phyloP scores from a whole-genome alignment of 2,329 filamentous ascomycete genomes.

The Keithomyces neogunnii region DNA sequence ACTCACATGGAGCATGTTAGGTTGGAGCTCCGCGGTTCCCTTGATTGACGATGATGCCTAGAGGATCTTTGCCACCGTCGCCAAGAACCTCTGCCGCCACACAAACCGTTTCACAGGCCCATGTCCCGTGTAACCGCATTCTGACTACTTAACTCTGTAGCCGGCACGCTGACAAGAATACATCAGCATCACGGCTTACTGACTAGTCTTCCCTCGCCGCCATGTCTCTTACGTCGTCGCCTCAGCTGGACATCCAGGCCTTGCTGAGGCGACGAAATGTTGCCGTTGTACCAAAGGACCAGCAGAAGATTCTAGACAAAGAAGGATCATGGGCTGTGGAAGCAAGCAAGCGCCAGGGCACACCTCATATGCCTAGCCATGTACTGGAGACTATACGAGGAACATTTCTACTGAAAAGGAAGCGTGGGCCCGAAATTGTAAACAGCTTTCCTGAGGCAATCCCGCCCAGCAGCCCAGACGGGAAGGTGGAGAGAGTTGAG shows the following conservation, averaged over 20 bases:
- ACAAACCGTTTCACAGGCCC: not conserved
- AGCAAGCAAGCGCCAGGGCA: slow-evolving; percentile 14
- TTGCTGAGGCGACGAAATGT: slow-evolving; percentile 19
- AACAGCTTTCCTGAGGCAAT: not conserved
- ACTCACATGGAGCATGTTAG: too few species aligned
- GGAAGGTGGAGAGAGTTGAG: not conserved
- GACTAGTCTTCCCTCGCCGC: not conserved
- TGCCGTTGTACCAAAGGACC: slow-evolving; percentile 28
- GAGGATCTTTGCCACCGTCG: too few species aligned
- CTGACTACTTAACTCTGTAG: not conserved
- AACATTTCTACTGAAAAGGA: slow-evolving; percentile 9
- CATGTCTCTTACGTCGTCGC: slow-evolving; percentile 19
- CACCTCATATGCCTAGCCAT: slow-evolving; percentile 25
- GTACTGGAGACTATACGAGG: slow-evolving; percentile 24
- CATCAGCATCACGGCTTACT: not conserved
- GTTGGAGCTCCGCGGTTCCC: too few species aligned
- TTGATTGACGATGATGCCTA: too few species aligned
- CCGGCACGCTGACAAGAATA: not conserved
- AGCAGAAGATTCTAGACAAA: slow-evolving; percentile 26
- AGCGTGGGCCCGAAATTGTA: not conserved
- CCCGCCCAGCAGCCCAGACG: not conserved
- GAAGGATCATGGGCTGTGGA: slow-evolving; percentile 28
- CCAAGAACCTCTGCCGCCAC: not conserved
- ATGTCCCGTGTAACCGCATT: not conserved
- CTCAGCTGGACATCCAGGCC: slow-evolving; percentile 14